A percentile compares a stretch with the other conserved stretches of the same genome.
phyloP scores from a whole-genome alignment of 1,284 basidiomycete species.

The Phylloporus sp. region DNA sequence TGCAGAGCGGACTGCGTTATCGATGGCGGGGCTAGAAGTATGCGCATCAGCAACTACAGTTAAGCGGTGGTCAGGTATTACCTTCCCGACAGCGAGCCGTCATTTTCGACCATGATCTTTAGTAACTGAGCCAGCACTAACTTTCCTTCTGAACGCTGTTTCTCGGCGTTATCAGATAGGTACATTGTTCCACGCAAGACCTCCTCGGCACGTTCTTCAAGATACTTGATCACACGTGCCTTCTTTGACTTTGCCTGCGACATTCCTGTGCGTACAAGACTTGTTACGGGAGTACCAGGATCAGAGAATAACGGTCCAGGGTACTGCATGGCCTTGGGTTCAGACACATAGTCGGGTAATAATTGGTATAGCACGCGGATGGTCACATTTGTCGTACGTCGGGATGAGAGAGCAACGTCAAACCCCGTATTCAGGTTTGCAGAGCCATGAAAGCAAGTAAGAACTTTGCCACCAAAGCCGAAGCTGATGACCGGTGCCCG shows the following conservation, averaged over 20 bases:
- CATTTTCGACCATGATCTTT: constrained; percentile 82
- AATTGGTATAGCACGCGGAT: constrained; percentile 71
- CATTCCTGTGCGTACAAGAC: constrained; percentile 68
- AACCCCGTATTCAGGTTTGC: constrained; percentile 71
- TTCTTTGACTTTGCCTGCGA: constrained; percentile 84
- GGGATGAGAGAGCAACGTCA: constrained; percentile 75
- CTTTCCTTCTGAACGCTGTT: constrained; percentile 74
- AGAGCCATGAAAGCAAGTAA: constrained; percentile 85
- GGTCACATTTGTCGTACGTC: constrained; percentile 70
- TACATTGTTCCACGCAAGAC: constrained; percentile 79
- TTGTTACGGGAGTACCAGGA: constrained; percentile 65
- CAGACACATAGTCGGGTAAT: constrained; percentile 69
- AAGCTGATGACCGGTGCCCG: constrained; percentile 84
- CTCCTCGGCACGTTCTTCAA: constrained; percentile 77
- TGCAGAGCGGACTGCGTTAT: constrained; percentile 64
- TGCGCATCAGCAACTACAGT: constrained; percentile 22
- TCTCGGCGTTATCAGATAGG: constrained; percentile 57
- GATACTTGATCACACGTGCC: constrained; percentile 75
- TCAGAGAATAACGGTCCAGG: constrained; percentile 89
- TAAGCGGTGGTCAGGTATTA: constrained; percentile 35
- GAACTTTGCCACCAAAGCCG: constrained; percentile 86
- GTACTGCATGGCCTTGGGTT: constrained; percentile 61
- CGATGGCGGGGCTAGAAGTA: constrained; percentile 66
- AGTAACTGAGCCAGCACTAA: constrained; percentile 77
- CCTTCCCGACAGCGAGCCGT: constrained; percentile 85